Conservation (phyloP, 129 eudicot species). For the Chrysanthemum makinoi region DNA sequence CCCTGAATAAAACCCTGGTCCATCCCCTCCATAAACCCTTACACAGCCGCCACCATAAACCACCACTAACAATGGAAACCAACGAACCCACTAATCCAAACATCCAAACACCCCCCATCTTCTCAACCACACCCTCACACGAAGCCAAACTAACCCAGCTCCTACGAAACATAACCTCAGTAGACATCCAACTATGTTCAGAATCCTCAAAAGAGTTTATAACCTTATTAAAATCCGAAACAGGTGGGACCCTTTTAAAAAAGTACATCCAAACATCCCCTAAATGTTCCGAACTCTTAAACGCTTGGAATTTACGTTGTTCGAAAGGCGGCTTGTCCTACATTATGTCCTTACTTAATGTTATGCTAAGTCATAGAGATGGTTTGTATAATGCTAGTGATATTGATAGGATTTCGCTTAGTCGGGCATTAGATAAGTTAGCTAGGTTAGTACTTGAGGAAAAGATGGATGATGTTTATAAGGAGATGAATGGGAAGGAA, state of each 20-base stretch:
- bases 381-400: constrained; percentile 43
- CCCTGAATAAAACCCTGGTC: no score
- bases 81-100: constrained; percentile 17
- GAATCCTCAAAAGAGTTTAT: constrained; percentile 68
- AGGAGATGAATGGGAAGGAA: constrained; percentile 77
- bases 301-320: constrained; percentile 67
- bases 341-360: constrained; percentile 51
- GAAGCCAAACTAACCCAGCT: constrained; percentile 64
- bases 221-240: constrained; percentile 53
- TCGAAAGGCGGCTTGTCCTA: constrained; percentile 57
- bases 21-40: neutral
- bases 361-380: constrained; percentile 46
- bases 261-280: constrained; percentile 58
- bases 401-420: constrained; percentile 27
- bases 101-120: constrained; percentile 20
- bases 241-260: constrained; percentile 52
- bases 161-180: constrained; percentile 57
- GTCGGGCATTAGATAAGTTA: constrained; percentile 65
- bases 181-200: constrained; percentile 50
- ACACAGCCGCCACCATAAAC: constrained; percentile 5
- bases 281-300: constrained; percentile 48
- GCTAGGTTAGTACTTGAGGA: constrained; percentile 58
- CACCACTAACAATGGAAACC: constrained; percentile 27
- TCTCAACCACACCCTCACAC: constrained; percentile 28
- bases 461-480: constrained; percentile 60